phyloP scores from a whole-genome alignment of 2,329 filamentous ascomycete species.

The Esteya vermicola region DNA sequence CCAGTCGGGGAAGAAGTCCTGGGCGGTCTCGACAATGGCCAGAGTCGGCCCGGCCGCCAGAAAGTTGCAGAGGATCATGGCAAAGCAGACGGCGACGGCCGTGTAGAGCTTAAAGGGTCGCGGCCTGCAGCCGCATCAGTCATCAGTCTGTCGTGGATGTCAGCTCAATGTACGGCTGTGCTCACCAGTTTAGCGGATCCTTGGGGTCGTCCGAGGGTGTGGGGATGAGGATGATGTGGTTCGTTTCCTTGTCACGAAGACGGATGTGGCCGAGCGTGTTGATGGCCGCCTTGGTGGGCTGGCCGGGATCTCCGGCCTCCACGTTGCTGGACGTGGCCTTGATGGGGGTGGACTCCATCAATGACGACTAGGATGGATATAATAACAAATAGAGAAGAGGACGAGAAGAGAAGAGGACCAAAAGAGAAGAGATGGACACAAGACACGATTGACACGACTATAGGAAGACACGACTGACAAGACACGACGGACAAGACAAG shows the following conservation, averaged over 20 bases:
- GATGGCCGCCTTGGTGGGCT: not conserved
- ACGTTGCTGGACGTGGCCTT: no score
- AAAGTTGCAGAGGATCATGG: constrained; percentile 43
- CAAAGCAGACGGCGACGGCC: constrained; percentile 31
- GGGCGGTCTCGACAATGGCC: constrained; percentile 30
- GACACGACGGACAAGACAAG: no score
- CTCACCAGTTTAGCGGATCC: constrained; percentile 38
- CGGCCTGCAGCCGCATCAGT: not conserved
- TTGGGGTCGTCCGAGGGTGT: constrained; percentile 33
- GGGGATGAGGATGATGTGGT: constrained; percentile 36
- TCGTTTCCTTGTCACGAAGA: constrained; percentile 25
- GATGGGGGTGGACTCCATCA: no score
- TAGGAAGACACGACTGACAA: no score
- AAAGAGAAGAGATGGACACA: no score
- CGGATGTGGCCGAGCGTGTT: constrained; percentile 25
- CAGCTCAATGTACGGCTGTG: not conserved
- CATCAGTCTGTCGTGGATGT: not conserved
- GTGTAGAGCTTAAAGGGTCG: constrained; percentile 30
- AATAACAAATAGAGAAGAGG: no score
- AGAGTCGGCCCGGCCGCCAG: constrained; percentile 39
- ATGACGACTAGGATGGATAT: no score
- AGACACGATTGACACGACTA: no score
- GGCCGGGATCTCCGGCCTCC: no score
- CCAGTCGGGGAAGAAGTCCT: constrained; percentile 28
- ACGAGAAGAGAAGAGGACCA: no score